Base-by-base conservation (phyloP, 331 rosid genomes). In the Acacia pycnantha region DNA sequence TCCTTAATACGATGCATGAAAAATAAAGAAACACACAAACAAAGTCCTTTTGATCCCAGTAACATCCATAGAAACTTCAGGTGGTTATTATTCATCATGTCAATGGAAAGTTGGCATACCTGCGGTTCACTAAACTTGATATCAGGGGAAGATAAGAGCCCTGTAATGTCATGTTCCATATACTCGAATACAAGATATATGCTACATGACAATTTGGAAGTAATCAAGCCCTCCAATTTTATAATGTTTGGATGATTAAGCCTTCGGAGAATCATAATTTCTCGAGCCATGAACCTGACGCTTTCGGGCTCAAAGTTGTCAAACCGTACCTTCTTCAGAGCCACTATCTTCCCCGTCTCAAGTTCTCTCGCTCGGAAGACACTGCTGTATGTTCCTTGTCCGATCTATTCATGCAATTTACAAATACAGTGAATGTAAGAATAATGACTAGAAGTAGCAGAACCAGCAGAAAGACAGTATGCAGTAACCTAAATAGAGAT, bases 231-330 rank as follows among this genome's bases (percentile, higher is more conserved):
- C 69, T 96, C 93, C 85, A 96, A 78, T 77, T 96, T 96, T 50
- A 96, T 85, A 79, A 96, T 84, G 76, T 96, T 96, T 0, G 94
- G 99, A 85, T 96, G 99, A 83, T 93, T 93, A 78, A 96, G 98
- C 93, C 91, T 90, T 84, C 98, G 90, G 12, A 96, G 97, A 86
- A 96, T 94, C 92, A 85, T 40, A 33, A 96, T 96, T 79, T 96
- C 99, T 74, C 98, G 85, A 3, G 99, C 98, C 99, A 96, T 96
- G 79, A 96, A 96, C 83, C 98, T 77, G 8, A 96, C 99, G 78
- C 99, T 96, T 82, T 96, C 98, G 0, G 98, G 98, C 90, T 96
- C 99, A 77, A 92, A 96, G 82, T 93, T 93, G 85, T 96, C 98
- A 68, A 96, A 96, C 76, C 98, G 91, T 69, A 96, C 99, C 90